Conservation (phyloP, 768 basidiomycete genomes). For the Mycena venus region DNA sequence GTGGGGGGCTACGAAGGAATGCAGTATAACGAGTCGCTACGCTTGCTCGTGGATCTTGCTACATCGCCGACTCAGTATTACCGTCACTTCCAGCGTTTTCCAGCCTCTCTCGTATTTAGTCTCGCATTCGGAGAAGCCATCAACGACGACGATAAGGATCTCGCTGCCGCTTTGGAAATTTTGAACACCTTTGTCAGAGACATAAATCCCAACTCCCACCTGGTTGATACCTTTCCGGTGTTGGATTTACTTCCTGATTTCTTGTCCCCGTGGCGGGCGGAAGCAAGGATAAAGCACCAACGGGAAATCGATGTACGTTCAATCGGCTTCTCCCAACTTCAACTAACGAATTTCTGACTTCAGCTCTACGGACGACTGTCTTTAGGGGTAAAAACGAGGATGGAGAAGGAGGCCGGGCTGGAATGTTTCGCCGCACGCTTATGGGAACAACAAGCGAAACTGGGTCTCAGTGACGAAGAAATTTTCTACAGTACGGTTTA, state of each 20-base stretch:
- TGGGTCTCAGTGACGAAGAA: neutral
- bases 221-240: slow-evolving; percentile 9
- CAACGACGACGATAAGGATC: neutral
- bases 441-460: neutral
- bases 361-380: neutral
- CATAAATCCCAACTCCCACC: neutral
- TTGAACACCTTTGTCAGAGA: neutral
- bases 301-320: neutral
- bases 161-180: neutral
- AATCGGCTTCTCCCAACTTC: neutral
- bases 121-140: neutral
- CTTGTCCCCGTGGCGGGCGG: neutral
- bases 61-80: neutral
- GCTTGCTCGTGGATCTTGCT: neutral
- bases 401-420: neutral
- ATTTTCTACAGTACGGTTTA: neutral
- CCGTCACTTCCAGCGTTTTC: neutral
- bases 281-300: neutral
- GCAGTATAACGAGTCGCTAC: neutral
- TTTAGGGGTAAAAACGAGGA: neutral
- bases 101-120: neutral
- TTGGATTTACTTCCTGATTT: neutral
- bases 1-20: neutral
- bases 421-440: slow-evolving; percentile 3
- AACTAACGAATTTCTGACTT: neutral